These are phyloP conservation scores for Umbelopsis sp. DNA, from an alignment of 192 early-diverging fungal species.

Conservation along the genomic window DNA sequence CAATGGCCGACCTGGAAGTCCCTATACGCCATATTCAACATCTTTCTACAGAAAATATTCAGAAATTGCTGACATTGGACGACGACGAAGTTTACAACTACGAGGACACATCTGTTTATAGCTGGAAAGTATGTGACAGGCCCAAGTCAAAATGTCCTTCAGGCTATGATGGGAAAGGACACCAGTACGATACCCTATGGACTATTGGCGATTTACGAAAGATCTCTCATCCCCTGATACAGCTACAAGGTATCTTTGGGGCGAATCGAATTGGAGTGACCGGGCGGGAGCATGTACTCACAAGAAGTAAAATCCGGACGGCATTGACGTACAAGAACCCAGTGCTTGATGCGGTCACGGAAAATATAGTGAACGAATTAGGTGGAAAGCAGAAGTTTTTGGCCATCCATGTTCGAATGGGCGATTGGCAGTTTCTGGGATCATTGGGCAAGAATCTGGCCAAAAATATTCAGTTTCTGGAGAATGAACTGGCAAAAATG, in stretches of 20 bases:
- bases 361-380: slow-evolving; percentile 45
- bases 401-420: slow-evolving; percentile 44
- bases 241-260: slow-evolving; percentile 53
- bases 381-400: slow-evolving; percentile 49
- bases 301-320: slow-evolving; percentile 36
- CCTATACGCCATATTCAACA: neutral
- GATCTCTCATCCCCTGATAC: slow-evolving; percentile 41
- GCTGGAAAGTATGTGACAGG: slow-evolving; percentile 56
- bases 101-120: slow-evolving; percentile 45
- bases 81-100: slow-evolving; percentile 44
- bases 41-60: slow-evolving; percentile 18
- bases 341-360: slow-evolving; percentile 43
- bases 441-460: neutral
- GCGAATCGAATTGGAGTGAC: slow-evolving; percentile 43
- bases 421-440: slow-evolving; percentile 25
- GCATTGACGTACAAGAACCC: slow-evolving; percentile 48
- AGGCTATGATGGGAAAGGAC: slow-evolving; percentile 17
- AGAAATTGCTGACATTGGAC: slow-evolving; percentile 11
- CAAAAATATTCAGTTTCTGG: neutral
- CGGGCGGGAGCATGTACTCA: slow-evolving; percentile 37
- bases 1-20: no score
- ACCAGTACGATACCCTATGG: slow-evolving; percentile 32
- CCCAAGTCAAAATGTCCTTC: slow-evolving; percentile 24
- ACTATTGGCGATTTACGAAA: slow-evolving; percentile 35
- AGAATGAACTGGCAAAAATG: neutral